These are phyloP conservation scores for Fusarium sp. DNA, from an alignment of 2,329 filamentous ascomycete species.

Conservation along the genomic window DNA sequence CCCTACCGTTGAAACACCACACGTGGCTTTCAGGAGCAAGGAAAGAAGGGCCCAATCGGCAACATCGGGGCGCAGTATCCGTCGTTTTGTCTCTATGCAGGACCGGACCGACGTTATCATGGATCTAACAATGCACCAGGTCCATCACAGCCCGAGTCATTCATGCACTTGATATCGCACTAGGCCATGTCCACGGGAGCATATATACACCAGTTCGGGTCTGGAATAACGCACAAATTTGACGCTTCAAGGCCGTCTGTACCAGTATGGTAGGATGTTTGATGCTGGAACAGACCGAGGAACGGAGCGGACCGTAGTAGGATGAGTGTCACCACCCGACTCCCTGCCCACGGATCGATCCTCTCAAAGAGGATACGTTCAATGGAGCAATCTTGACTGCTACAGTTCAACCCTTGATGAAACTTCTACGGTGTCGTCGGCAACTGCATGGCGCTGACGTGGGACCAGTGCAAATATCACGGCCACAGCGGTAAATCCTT, in stretches of 20 bases:
- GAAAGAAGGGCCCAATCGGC: slow-evolving; percentile 2
- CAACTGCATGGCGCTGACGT: slow-evolving; percentile 26
- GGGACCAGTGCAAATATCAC: slow-evolving; percentile 30
- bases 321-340: slow-evolving; percentile 23
- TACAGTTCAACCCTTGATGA: neutral
- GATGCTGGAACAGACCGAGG: slow-evolving; percentile 13
- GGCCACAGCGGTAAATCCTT: slow-evolving; percentile 39
- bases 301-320: slow-evolving; percentile 28
- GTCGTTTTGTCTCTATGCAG: slow-evolving; percentile 6
- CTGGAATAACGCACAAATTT: slow-evolving; percentile 1
- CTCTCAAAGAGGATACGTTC: slow-evolving; percentile 2
- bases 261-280: slow-evolving; percentile 1
- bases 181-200: slow-evolving; percentile 8
- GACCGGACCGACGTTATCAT: neutral
- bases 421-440: slow-evolving; percentile 13
- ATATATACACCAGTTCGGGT: neutral
- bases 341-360: slow-evolving; percentile 1
- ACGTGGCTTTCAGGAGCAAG: slow-evolving; percentile 9
- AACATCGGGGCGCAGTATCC: slow-evolving; percentile 18
- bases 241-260: neutral
- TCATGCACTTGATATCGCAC: slow-evolving; percentile 4
- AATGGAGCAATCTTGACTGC: slow-evolving; percentile 5
- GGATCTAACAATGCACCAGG: slow-evolving; percentile 1
- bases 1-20: slow-evolving; percentile 22
- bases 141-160: slow-evolving; percentile 14